These are phyloP conservation scores for Neurospora sp. DNA, from an alignment of 495 filamentous ascomycete genomes.

Conservation along the genomic window DNA sequence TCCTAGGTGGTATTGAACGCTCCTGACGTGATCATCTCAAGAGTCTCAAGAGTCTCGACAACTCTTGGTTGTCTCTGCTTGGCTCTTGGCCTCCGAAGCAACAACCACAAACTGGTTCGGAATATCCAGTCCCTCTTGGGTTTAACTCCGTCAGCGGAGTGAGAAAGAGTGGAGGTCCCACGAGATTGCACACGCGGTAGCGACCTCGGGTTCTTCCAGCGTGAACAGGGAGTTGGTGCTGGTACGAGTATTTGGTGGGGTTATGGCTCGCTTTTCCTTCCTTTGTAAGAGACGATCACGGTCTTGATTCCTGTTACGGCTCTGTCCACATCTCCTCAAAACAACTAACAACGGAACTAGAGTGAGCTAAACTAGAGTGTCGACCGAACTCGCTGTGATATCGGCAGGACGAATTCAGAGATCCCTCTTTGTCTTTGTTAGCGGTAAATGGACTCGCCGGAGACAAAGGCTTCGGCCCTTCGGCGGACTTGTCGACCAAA, in stretches of 20 bases:
- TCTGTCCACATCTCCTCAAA: not conserved
- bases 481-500: not conserved
- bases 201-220: not conserved
- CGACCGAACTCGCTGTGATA: not conserved
- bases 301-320: not conserved
- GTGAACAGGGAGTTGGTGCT: not conserved
- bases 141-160: not conserved
- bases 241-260: not conserved
- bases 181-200: not conserved
- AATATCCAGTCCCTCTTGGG: not conserved
- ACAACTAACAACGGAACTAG: not conserved
- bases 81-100: not conserved
- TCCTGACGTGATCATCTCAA: not conserved
- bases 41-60: not conserved
- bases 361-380: not conserved
- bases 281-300: not conserved
- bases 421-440: not conserved
- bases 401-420: not conserved
- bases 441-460: not conserved
- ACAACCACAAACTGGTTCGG: not conserved
- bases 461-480: not conserved
- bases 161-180: not conserved
- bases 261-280: not conserved
- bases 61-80: not conserved
- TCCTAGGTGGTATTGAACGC: not conserved